Base-by-base conservation (phyloP, 495 filamentous ascomycete species). In the Lepidopterella palustris region DNA sequence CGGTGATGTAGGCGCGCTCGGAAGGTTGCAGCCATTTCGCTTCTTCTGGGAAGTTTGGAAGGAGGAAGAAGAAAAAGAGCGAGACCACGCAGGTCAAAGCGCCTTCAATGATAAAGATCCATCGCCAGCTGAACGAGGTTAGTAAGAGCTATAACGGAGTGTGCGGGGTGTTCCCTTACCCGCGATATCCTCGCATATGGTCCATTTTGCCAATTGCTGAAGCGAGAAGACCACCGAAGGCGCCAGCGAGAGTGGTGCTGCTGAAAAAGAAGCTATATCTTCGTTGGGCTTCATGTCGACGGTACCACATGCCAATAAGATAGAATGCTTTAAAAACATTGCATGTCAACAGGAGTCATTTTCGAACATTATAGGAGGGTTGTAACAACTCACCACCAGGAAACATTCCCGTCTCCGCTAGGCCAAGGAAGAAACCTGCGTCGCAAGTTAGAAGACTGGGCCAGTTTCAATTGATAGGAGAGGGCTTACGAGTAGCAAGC, bases 381-480 rank as follows among this genome's bases (percentile, higher is more conserved):
- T 26, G 24, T 4, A 24, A 71, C 69, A 73, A 73, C 80, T 50
- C 26, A 50, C 47, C 23, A 62, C 80, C 89, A 0, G 90, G 89
- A 66, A 95, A 96, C 85, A 92, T 91, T 71, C 88, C 92, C 0
- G 88, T 84, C 74, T 97, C 92, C 58, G 90, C 90, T 3, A 96
- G 54, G 15, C 92, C 92, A 11, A 97, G 76, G 68, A 96, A 89
- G 78, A 95, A 96, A 11, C 47, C 47, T 50, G 89, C 11, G 31
- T 42, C 5, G 35, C 6, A 18, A 29, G 25, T 42, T 1, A 50
- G 47, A 27, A 25, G 23, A 18, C 1, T 18, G 5, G 8, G 6
- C 35, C 24, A 21, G 24, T 11, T 21, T 24, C 5, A 54, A 54
- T 4, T 32, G 27, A 18, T 54, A 18, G 1, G 18, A 27, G n/a